Base-by-base conservation (phyloP, 2,329 filamentous ascomycete species). In the Aspergillus aculeatus region DNA sequence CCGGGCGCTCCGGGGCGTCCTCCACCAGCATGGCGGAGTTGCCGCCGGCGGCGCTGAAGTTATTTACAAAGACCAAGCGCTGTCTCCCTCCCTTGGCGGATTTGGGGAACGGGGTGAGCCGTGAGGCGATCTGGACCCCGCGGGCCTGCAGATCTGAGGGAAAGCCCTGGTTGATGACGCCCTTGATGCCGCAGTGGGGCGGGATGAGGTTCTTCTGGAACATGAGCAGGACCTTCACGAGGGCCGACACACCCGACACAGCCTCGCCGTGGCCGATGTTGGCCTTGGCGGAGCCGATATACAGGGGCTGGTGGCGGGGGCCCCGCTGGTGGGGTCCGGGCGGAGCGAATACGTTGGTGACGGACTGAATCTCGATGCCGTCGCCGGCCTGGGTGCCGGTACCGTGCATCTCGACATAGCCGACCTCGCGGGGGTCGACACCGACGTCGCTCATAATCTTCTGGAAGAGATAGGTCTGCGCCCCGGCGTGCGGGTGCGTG, bases 21-120 rank as follows among this genome's bases (percentile, higher is more conserved):
- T 21, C 88, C 88, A 62, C 88, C 88, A 56, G 87, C 86, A 5
- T 88, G 88, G 65, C 83, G 83, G 68, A 89, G 73, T 91, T 91
- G 7, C 88, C 88, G 56, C 88, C 88, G 29, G 88, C 86, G 1
- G 89, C 89, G 62, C 83, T 83, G 68, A 90, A 91, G 72, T 89
- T 90, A 77, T 91, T 91, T 62, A 89, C 73, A 23, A 79, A 72
- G 0, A 79, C 76, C 16, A 16, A 16, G 32, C 32, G 11, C 5
- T 6, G 73, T 70, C 2, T 82, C 71, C 53, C 73, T 72, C n/a
- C 68, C 66, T n/a, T 64, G 23, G 2, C 32, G n/a, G 16, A 12
- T 32, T 23, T 55, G 47, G 4, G 21, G 47, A 35, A 16, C 10
- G 16, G 16, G 3, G 38, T 16, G 5, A 35, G 32, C 32, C 32